Percentiles rank a stretch among this genome's conserved stretches.
These are phyloP conservation scores for Helicostylum pulchrum DNA, from an alignment of 192 early-diverging fungal species.

Conservation along the genomic window DNA sequence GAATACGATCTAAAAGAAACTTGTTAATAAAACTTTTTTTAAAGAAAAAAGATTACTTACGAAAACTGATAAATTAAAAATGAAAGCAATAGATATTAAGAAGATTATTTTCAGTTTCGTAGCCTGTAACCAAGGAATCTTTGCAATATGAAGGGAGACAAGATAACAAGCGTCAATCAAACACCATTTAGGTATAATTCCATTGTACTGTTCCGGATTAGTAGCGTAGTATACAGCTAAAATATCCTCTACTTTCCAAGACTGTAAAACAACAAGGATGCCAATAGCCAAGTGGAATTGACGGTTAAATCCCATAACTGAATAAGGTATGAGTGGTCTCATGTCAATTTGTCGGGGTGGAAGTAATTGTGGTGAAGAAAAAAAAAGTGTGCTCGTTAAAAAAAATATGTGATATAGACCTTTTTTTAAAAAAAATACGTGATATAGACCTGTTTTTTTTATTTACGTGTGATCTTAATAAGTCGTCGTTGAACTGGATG, in stretches of 20 bases:
- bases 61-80: conserved; percentile 25
- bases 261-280: conserved; percentile 40
- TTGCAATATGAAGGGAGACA: conserved; percentile 32
- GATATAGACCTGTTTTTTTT: no score
- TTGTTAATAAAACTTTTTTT: not conserved
- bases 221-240: conserved; percentile 26
- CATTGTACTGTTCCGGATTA: conserved; percentile 38
- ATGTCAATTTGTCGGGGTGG: not conserved
- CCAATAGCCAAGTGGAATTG: conserved; percentile 39
- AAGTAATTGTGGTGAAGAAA: no score
- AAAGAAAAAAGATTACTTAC: conserved; percentile 10
- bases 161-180: conserved; percentile 37
- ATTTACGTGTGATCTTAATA: no score
- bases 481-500: no score
- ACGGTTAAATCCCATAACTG: conserved; percentile 28
- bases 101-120: conserved; percentile 29
- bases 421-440: no score
- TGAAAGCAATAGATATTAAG: not conserved
- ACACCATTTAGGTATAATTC: conserved; percentile 42
- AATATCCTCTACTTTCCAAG: conserved; percentile 35
- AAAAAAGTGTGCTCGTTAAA: no score
- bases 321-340: conserved; percentile 26
- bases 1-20: conserved; percentile 8
- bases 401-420: no score
- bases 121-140: conserved; percentile 51